Evolutionary conservation across 129 eudicot species (phyloP).

Genomic region (Tanacetum coccineum): DNA sequence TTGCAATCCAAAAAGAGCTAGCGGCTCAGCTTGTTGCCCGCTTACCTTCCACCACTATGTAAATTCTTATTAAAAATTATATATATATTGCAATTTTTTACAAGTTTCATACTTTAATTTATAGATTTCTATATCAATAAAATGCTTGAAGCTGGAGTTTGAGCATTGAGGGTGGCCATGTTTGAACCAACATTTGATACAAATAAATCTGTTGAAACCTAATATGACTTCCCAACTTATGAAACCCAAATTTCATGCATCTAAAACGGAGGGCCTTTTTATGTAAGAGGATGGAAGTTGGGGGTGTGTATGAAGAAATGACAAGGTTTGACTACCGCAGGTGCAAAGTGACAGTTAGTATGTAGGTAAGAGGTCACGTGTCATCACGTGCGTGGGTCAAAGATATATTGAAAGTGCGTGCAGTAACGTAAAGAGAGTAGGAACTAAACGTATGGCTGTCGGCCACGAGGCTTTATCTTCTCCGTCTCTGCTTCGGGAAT

Average conservation of each 20-base stretch:
- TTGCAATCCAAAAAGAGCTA: too few relatives aligned
- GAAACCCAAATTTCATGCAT: too few relatives aligned
- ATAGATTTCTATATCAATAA: too few relatives aligned
- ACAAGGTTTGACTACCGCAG: slow-evolving; percentile 16
- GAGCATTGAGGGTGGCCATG: neutral
- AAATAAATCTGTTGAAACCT: too few relatives aligned
- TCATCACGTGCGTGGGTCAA: slow-evolving; percentile 35
- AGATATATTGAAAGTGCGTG: slow-evolving; percentile 35
- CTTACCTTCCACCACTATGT: too few relatives aligned
- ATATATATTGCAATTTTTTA: too few relatives aligned
- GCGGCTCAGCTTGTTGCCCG: too few relatives aligned
- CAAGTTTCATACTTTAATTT: too few relatives aligned
- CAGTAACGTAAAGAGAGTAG: slow-evolving; percentile 35
- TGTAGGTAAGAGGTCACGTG: slow-evolving; percentile 25
- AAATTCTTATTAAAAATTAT: too few relatives aligned
- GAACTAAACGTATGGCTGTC: slow-evolving; percentile 34
- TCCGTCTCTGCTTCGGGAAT: slow-evolving; percentile 27
- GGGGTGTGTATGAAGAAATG: neutral
- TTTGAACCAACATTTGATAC: too few relatives aligned
- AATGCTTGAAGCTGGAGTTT: slow-evolving; percentile 12
- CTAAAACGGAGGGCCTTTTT: neutral
- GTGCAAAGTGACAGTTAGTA: neutral
- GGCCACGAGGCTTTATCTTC: slow-evolving; percentile 45
- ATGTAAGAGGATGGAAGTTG: neutral
- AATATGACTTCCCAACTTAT: too few relatives aligned